Conservation (phyloP, 2,329 filamentous ascomycete genomes). For the Stemphylium lycopersici region DNA sequence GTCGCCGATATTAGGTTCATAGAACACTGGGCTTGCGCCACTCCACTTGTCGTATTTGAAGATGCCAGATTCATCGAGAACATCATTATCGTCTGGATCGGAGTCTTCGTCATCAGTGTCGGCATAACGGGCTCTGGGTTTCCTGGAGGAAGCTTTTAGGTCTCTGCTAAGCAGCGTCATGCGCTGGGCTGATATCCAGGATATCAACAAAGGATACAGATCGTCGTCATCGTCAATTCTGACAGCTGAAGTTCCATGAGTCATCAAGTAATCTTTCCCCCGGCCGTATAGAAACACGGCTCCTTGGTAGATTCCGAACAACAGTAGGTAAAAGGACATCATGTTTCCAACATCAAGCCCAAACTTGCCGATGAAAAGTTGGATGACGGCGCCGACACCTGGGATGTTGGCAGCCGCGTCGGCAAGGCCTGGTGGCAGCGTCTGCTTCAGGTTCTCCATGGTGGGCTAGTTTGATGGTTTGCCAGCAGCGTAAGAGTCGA, state of each 20-base stretch:
- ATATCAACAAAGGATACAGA: constrained; percentile 51
- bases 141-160: constrained; percentile 50
- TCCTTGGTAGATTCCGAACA: constrained; percentile 51
- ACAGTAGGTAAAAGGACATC: constrained; percentile 52
- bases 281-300: constrained; percentile 46
- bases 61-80: constrained; percentile 37
- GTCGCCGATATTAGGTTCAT: constrained; percentile 56
- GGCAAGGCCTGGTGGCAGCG: constrained; percentile 7
- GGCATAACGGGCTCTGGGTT: constrained; percentile 16
- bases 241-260: constrained; percentile 50
- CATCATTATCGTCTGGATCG: constrained; percentile 25
- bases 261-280: constrained; percentile 6
- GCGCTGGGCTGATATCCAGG: constrained; percentile 53
- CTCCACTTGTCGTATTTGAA: constrained; percentile 59
- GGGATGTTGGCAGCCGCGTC: constrained; percentile 6
- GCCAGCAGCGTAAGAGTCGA: neutral
- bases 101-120: constrained; percentile 12
- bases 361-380: constrained; percentile 23
- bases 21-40: constrained; percentile 55
- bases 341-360: constrained; percentile 56
- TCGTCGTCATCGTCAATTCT: constrained; percentile 54
- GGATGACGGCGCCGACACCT: constrained; percentile 3
- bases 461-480: neutral
- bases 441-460: constrained; percentile 1
- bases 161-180: constrained; percentile 45